A percentile compares a stretch with the other conserved stretches of the same genome.
Evolutionary conservation across 139 green algal genomes (phyloP).

Genomic region (Micractinium conductrix): DNA sequence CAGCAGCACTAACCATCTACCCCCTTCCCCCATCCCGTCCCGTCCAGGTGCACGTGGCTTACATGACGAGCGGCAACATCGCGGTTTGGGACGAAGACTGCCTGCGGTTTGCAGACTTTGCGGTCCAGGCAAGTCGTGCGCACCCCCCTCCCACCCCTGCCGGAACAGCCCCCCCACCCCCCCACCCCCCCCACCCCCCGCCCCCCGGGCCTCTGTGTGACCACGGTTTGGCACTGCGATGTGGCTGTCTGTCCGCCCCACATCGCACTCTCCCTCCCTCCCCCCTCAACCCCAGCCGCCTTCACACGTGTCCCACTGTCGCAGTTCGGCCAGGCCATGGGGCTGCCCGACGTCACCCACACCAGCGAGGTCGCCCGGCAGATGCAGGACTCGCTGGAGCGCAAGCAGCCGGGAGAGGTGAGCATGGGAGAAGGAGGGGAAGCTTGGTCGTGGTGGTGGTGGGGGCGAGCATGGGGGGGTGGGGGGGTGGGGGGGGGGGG

Average conservation of each 20-base stretch:
- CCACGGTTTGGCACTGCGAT: neutral
- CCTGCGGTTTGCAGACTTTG: conserved; percentile 33
- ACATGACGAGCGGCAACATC: conserved; percentile 29
- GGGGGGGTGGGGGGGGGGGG: too few relatives aligned
- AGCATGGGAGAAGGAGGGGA: too few relatives aligned
- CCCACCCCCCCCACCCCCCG: neutral
- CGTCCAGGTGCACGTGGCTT: conserved; percentile 17
- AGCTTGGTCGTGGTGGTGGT: too few relatives aligned
- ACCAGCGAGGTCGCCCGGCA: neutral
- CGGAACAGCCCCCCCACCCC: neutral
- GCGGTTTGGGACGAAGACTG: conserved; percentile 39
- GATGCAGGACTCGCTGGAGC: conserved; percentile 1
- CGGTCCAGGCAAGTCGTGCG: neutral
- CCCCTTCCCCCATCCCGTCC: too few relatives aligned
- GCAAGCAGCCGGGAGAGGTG: conserved; percentile 27
- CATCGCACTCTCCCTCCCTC: too few relatives aligned
- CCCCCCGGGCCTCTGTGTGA: neutral
- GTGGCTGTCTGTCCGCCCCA: too few relatives aligned
- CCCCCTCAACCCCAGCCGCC: too few relatives aligned
- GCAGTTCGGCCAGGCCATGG: conserved; percentile 27
- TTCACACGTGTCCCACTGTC: neutral
- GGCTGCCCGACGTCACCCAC: neutral
- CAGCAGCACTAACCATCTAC: too few relatives aligned
- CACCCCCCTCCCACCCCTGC: neutral
- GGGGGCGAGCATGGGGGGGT: too few relatives aligned